A percentile compares a stretch with the other conserved stretches of the same genome.
These are phyloP conservation scores for Simplicillium aogashimaense DNA, from an alignment of 2,329 filamentous ascomycete species.

Conservation along the genomic window DNA sequence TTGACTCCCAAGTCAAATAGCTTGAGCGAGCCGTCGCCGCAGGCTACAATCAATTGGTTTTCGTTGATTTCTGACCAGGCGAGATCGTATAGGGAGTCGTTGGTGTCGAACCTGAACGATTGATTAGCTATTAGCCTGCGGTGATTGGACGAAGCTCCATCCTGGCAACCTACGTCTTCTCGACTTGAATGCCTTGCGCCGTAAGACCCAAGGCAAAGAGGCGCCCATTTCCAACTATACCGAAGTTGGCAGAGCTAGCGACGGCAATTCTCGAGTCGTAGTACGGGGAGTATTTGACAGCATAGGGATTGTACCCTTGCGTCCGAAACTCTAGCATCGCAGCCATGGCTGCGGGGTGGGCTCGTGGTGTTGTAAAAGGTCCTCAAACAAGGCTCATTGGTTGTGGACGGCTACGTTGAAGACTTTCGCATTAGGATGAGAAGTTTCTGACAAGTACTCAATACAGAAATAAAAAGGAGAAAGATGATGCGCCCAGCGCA, in stretches of 20 bases:
- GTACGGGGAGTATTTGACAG: slow-evolving; percentile 97
- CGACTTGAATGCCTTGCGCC: slow-evolving; percentile 69
- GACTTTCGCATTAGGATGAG: neutral
- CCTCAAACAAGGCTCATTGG: too few relatives aligned
- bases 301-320: slow-evolving; percentile 89
- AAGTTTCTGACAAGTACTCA: too few relatives aligned
- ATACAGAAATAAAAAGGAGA: too few relatives aligned
- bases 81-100: slow-evolving; percentile 91
- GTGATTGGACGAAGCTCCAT: neutral
- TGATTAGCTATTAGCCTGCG: neutral
- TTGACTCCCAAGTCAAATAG: slow-evolving; percentile 78
- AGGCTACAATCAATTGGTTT: slow-evolving; percentile 82
- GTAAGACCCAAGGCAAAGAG: slow-evolving; percentile 79
- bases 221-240: slow-evolving; percentile 90
- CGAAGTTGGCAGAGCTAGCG: slow-evolving; percentile 87
- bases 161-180: slow-evolving; percentile 58
- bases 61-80: slow-evolving; percentile 95
- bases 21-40: slow-evolving; percentile 89
- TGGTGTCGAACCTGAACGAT: slow-evolving; percentile 71
- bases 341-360: slow-evolving; percentile 23
- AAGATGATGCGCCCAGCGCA: too few relatives aligned
- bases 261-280: slow-evolving; percentile 92
- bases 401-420: too few relatives aligned
- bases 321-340: slow-evolving; percentile 92
- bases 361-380: neutral